Conservation (phyloP, 73 alveolate genomes). For the Halteria grandinella region DNA sequence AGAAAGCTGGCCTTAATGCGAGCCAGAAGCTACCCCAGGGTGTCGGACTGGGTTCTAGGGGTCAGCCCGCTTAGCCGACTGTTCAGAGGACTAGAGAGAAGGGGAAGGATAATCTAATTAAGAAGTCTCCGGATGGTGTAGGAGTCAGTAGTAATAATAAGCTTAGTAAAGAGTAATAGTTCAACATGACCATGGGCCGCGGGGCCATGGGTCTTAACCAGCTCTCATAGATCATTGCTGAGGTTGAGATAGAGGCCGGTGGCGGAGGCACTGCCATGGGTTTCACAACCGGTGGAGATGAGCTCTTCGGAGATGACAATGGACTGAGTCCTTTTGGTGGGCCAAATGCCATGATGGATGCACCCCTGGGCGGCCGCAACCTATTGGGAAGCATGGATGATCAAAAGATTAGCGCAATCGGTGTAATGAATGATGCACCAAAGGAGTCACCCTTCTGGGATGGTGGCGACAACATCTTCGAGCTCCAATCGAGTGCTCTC, state of each 20-base stretch:
- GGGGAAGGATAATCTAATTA: no score
- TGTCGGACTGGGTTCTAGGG: no score
- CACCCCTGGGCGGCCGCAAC: no score
- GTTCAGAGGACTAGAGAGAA: conserved; percentile 35
- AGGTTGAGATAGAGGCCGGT: not conserved
- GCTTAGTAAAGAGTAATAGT: not conserved
- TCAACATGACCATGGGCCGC: not conserved
- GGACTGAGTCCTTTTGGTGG: conserved; percentile 32
- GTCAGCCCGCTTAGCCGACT: not conserved
- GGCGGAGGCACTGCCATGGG: not conserved
- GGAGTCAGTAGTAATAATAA: conserved; percentile 7
- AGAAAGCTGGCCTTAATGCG: not conserved
- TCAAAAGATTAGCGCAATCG: conserved; percentile 37
- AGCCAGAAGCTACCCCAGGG: conserved; percentile 1
- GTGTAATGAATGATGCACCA: conserved; percentile 11
- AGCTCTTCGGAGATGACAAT: not conserved
- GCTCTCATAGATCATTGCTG: not conserved
- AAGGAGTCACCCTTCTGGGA: conserved; percentile 51
- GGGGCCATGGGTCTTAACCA: not conserved
- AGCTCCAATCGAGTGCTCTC: not conserved
- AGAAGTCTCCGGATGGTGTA: not conserved
- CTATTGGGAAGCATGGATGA: not conserved
- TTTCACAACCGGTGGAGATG: conserved; percentile 15
- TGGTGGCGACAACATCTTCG: conserved; percentile 3
- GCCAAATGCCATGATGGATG: no score